Conservation (phyloP, 306 rosid species). For the Quercus engelmannii region DNA sequence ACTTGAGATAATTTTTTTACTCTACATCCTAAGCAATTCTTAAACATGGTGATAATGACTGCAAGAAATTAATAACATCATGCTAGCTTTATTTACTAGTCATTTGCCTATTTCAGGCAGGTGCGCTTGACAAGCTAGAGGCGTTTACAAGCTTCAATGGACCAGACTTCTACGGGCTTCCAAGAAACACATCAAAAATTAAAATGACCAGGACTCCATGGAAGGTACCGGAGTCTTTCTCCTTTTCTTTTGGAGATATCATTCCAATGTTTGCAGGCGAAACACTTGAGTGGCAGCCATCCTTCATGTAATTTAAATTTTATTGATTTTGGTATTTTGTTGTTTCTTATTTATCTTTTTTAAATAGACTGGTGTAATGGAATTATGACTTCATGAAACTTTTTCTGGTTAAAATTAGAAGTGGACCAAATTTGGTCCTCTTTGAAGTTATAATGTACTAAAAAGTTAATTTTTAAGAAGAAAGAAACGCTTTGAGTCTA, state of each 20-base stretch:
- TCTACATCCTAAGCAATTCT: neutral
- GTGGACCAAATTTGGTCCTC: neutral
- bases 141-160: constrained; percentile 94
- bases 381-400: neutral
- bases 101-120: constrained; percentile 46
- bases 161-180: constrained; percentile 94
- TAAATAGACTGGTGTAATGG: neutral
- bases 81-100: neutral
- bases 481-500: neutral
- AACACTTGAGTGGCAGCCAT: constrained; percentile 77
- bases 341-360: neutral
- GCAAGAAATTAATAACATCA: neutral
- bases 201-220: constrained; percentile 63
- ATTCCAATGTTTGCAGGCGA: constrained; percentile 81
- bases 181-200: constrained; percentile 70
- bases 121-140: constrained; percentile 83
- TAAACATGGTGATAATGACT: neutral
- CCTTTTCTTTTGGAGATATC: constrained; percentile 73
- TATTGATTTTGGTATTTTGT: neutral
- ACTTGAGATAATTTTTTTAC: constrained; percentile 1
- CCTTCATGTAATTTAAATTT: constrained; percentile 27
- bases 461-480: neutral
- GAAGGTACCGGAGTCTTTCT: constrained; percentile 64
- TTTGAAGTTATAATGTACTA: neutral
- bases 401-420: neutral